These are phyloP conservation scores for Metarhizium anisopliae DNA, from an alignment of 2,329 filamentous ascomycete genomes.

Conservation along the genomic window DNA sequence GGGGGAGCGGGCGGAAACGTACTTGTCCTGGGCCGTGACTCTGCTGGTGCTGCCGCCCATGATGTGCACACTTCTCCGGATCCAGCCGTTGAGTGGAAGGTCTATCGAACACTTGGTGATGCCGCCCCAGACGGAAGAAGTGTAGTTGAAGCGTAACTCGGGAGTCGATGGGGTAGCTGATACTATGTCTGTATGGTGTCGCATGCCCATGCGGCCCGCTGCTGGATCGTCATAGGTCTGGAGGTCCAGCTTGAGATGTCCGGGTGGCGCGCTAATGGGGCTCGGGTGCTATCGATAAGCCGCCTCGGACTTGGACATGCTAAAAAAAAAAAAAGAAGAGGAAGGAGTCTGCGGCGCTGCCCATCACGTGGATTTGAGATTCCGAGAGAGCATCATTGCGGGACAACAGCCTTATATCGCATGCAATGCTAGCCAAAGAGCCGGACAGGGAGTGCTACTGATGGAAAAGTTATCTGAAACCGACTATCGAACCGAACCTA, in stretches of 20 bases:
- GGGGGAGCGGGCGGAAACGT: conserved; percentile 18
- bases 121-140: not conserved
- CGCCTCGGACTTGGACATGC: no score
- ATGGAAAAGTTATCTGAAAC: not conserved
- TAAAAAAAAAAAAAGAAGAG: no score
- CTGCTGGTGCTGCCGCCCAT: conserved; percentile 51
- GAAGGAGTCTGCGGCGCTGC: not conserved
- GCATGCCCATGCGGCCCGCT: no score
- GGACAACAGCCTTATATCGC: not conserved
- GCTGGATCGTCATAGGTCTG: no score
- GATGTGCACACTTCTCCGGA: conserved; percentile 1
- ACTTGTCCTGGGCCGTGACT: conserved; percentile 77
- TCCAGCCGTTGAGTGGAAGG: conserved; percentile 3
- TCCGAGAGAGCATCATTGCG: not conserved
- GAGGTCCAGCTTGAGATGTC: no score
- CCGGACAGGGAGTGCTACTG: not conserved
- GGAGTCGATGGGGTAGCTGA: not conserved
- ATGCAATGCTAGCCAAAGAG: not conserved
- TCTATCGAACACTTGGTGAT: not conserved
- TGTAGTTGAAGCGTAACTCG: no score
- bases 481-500: not conserved
- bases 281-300: not conserved
- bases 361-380: not conserved
- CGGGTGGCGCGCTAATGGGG: not conserved
- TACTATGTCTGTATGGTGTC: not conserved